Conservation (phyloP, 2,329 filamentous ascomycete species). For the Metarhizium brunneum region DNA sequence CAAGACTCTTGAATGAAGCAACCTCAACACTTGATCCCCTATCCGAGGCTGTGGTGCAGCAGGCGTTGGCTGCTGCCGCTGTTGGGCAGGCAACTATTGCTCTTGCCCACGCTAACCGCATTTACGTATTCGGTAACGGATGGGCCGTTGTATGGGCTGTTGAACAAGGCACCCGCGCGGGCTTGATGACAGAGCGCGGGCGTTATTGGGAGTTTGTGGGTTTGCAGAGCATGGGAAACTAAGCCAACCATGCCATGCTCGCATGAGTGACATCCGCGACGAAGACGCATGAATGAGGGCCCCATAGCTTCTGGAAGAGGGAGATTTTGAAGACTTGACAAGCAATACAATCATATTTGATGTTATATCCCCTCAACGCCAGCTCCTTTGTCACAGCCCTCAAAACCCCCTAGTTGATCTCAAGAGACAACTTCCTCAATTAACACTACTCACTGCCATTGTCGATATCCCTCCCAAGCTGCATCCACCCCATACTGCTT, state of each 20-base stretch:
- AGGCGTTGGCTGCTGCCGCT: background rate
- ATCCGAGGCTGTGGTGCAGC: conserved; percentile 30
- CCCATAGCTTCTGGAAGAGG: background rate
- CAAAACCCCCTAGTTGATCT: background rate
- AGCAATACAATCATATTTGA: background rate
- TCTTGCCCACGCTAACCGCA: conserved; percentile 1
- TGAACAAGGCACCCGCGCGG: background rate
- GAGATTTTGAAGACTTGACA: background rate
- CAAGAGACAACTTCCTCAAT: background rate
- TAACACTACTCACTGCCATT: background rate
- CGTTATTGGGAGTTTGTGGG: background rate
- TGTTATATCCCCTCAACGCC: background rate
- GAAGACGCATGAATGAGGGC: background rate
- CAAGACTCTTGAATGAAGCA: conserved; percentile 54
- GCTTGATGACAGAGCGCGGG: background rate
- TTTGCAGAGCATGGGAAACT: background rate
- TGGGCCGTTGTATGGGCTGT: background rate
- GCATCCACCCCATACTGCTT: background rate
- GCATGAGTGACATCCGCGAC: background rate
- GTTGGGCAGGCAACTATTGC: background rate
- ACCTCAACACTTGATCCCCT: conserved; percentile 50
- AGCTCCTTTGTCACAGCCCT: background rate
- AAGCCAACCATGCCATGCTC: background rate
- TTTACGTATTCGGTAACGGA: conserved; percentile 4
- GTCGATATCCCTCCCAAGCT: background rate